Evolutionary conservation across 1,139 yeast species (phyloP).

Genomic region (Starmera stellimalicola): DNA sequence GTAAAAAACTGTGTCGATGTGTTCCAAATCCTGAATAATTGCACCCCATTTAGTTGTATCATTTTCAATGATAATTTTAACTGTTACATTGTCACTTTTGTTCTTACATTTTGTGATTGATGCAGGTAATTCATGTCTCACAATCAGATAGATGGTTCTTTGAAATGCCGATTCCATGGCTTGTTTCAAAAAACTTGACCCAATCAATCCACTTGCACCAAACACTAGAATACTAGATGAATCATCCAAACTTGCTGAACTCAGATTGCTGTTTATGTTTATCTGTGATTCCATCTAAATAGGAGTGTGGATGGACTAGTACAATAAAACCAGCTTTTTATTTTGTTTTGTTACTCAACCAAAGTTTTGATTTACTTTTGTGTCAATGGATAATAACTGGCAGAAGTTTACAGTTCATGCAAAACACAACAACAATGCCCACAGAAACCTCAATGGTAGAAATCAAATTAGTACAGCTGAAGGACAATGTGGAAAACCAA

Average conservation of each 20-base stretch:
- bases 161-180: slow-evolving; percentile 6
- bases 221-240: slow-evolving; percentile 6
- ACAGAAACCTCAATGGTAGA: no score
- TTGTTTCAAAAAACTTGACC: slow-evolving; percentile 9
- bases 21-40: slow-evolving; percentile 1
- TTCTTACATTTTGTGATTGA: slow-evolving; percentile 4
- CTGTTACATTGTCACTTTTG: slow-evolving; percentile 3
- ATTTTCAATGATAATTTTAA: slow-evolving; percentile 7
- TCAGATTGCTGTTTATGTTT: background rate
- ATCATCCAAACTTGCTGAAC: background rate
- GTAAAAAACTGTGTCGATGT: slow-evolving; percentile 8
- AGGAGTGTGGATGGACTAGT: background rate
- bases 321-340: background rate
- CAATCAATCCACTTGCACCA: slow-evolving; percentile 15
- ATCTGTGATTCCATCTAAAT: background rate
- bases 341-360: background rate
- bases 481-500: no score
- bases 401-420: no score
- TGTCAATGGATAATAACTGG: no score
- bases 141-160: slow-evolving; percentile 39
- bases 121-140: slow-evolving; percentile 32
- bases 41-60: slow-evolving; percentile 7
- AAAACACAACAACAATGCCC: no score
- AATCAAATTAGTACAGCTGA: no score
- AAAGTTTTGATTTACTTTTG: background rate